Evolutionary conservation across 2,329 filamentous ascomycete genomes (phyloP), one percentile per base, ranked within the genome.

Genomic region (Ceratocystis huliohia): DNA sequence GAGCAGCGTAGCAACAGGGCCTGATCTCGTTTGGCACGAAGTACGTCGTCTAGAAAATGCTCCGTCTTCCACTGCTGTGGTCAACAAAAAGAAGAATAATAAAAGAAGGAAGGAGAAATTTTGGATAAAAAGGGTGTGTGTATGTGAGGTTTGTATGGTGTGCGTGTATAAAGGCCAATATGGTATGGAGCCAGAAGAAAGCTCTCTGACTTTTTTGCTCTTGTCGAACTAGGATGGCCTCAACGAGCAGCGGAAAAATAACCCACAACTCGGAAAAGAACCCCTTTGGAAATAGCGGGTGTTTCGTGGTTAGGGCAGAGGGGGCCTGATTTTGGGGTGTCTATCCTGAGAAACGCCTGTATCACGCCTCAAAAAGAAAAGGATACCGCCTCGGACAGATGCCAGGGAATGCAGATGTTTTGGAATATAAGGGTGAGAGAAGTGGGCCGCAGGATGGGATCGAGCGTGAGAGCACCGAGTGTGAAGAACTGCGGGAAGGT

Each of bases 221-320:
- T 57, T 57, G 28, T 57, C 25, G 53, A 33, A 6, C 53, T 22
- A 57, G 53, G 53, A 57, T 30, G 53, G 53, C 53, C 53, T 57
- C 53, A 57, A 57, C 33, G 33, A 37, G 33, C 8, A 13, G 33
- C 8, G 33, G 53, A 30, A 57, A 33, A 30, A 33, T 25, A 57
- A 22, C 15, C 53, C 53, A 57, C 53, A 57, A 57, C 53, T 10
- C 33, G 8, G 33, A 13, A 8, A 53, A 2, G 17, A 30, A 30
- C 37, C 25, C 53, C 28, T 57, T 33, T 30, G 25, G 8, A 57
- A 37, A 13, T 37, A 10, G 33, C 33, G 33, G 8, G 25, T 8
- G 53, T 57, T 57, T 57, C 53, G 53, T 17, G 46, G 7, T 2
- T 7, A 22, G 46, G 46, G 46, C 17, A 8, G 6, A 20, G 48